Evolutionary conservation across 495 filamentous ascomycete genomes (phyloP).

Genomic region (Stereocaulon alpinum): DNA sequence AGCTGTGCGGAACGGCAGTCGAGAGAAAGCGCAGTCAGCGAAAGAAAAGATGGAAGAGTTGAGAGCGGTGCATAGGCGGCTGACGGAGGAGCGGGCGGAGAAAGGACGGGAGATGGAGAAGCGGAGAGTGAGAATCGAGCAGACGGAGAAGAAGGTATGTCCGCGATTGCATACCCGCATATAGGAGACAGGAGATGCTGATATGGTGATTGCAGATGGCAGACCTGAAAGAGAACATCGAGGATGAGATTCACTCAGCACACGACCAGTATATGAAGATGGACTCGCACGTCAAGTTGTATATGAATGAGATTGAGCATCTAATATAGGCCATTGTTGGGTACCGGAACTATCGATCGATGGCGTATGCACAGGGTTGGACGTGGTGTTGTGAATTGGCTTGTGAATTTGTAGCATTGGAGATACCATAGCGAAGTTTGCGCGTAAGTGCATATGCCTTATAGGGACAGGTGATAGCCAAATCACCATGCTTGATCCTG

Average conservation of each 20-base stretch:
- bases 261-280: constrained; percentile 92
- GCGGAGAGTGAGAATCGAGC: constrained; percentile 82
- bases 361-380: not conserved
- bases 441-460: not conserved
- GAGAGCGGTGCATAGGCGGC: constrained; percentile 62
- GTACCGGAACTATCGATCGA: too few species aligned
- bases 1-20: constrained; percentile 61
- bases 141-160: constrained; percentile 94
- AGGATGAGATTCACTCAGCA: constrained; percentile 77
- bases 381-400: not conserved
- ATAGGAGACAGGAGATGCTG: constrained; percentile 7
- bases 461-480: not conserved
- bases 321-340: constrained; percentile 20
- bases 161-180: not conserved
- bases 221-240: constrained; percentile 93
- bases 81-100: constrained; percentile 74
- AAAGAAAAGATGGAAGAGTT: constrained; percentile 86
- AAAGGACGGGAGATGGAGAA: constrained; percentile 86
- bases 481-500: too few species aligned
- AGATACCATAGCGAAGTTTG: not conserved
- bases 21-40: constrained; percentile 67
- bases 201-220: constrained; percentile 58
- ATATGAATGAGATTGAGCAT: constrained; percentile 98
- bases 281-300: constrained; percentile 92
- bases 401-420: not conserved